phyloP scores from a whole-genome alignment of 1,284 basidiomycete species.

The Vanrija sp. region DNA sequence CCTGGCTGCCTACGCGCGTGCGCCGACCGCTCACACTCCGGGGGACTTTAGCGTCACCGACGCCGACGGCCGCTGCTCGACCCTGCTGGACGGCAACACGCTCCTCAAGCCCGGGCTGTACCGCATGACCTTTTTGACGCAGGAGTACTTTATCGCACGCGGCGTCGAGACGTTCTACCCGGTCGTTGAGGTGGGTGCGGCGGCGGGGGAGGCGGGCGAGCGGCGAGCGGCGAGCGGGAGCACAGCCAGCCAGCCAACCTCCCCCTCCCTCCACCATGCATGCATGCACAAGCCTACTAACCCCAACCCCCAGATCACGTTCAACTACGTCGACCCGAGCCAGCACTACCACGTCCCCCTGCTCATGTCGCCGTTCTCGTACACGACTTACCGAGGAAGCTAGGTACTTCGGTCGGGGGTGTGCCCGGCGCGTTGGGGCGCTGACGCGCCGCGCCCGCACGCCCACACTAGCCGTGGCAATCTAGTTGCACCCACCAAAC shows the following conservation, averaged over 20 bases:
- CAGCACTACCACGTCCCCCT: constrained; percentile 90
- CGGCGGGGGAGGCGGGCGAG: neutral
- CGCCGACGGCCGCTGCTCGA: constrained; percentile 71
- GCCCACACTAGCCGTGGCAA: no score
- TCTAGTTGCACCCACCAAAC: no score
- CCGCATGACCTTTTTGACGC: constrained; percentile 79
- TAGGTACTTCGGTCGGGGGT: constrained; percentile 38
- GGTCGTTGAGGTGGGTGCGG: constrained; percentile 48
- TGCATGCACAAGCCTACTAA: no score
- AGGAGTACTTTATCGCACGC: constrained; percentile 68
- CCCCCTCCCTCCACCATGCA: no score
- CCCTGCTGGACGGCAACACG: constrained; percentile 62
- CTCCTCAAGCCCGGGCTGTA: constrained; percentile 60
- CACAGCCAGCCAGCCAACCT: no score
- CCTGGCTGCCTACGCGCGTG: no score
- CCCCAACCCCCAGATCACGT: constrained; percentile 60
- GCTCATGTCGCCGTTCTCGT: constrained; percentile 84
- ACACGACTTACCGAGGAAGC: constrained; percentile 87
- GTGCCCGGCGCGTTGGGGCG: no score
- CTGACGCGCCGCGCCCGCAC: no score
- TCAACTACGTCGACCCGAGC: constrained; percentile 62
- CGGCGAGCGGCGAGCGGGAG: neutral
- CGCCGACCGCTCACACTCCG: constrained; percentile 16
- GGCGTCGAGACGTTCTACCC: constrained; percentile 76
- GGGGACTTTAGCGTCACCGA: constrained; percentile 58